Evolutionary conservation across 192 early-diverging fungal genomes (phyloP).

Genomic region (Coemansia sp.): DNA sequence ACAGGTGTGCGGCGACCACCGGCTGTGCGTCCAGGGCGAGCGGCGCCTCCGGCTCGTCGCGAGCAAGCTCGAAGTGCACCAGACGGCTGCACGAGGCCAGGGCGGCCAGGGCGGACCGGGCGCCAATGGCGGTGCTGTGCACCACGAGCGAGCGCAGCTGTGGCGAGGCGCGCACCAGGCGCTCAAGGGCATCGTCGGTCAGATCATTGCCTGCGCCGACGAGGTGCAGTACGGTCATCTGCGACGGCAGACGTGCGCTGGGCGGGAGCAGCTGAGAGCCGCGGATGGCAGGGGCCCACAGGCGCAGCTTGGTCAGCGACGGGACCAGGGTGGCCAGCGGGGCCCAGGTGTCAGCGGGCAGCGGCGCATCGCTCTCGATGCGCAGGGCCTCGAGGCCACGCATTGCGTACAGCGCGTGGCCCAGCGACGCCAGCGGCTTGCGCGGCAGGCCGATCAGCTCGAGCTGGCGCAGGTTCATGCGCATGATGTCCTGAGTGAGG

Average conservation of each 20-base stretch:
- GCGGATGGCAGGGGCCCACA: slow-evolving; percentile 34
- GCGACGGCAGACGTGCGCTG: slow-evolving; percentile 4
- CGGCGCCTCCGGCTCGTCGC: slow-evolving; percentile 12
- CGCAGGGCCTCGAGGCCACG: slow-evolving; percentile 29
- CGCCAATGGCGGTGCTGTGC: slow-evolving; percentile 26
- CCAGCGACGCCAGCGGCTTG: slow-evolving; percentile 36
- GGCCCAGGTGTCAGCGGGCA: slow-evolving; percentile 34
- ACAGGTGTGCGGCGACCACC: slow-evolving; percentile 22
- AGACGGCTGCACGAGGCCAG: slow-evolving; percentile 9
- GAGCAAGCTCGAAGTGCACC: slow-evolving; percentile 31
- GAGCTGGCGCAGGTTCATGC: slow-evolving; percentile 43
- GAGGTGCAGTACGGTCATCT: slow-evolving; percentile 25
- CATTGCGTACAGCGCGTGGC: slow-evolving; percentile 27
- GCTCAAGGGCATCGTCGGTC: slow-evolving; percentile 21
- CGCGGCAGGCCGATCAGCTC: slow-evolving; percentile 43
- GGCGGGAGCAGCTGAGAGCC: slow-evolving; percentile 16
- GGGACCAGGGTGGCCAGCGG: slow-evolving; percentile 28
- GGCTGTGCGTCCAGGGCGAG: background rate
- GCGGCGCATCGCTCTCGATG: slow-evolving; percentile 34
- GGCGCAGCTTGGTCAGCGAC: slow-evolving; percentile 23
- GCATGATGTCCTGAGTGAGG: slow-evolving; percentile 40
- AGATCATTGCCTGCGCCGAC: slow-evolving; percentile 23
- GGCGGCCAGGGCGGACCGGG: slow-evolving; percentile 7
- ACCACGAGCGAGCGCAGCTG: slow-evolving; percentile 35
- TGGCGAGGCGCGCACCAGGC: slow-evolving; percentile 12